Evolutionary conservation across 257 asterid genomes (phyloP).

Genomic region (Solanum raphanifolium): DNA sequence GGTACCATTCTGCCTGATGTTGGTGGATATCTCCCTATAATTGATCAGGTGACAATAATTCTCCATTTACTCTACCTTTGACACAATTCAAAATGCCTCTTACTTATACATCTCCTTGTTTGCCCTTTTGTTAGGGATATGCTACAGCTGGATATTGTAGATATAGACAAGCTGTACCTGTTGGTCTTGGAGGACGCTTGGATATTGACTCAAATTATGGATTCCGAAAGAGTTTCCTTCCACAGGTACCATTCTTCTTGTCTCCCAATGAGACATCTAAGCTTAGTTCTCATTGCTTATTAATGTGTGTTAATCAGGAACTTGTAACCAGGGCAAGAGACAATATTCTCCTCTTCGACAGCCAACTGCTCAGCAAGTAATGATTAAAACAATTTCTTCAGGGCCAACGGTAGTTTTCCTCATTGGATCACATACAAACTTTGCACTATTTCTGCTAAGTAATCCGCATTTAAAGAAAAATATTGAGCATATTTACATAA

Average conservation of each 20-base stretch:
- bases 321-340: constrained; percentile 48
- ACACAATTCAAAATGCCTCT: neutral
- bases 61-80: neutral
- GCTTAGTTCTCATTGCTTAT: neutral
- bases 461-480: constrained; percentile 71
- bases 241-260: constrained; percentile 39
- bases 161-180: constrained; percentile 76
- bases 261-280: neutral
- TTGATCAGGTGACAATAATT: constrained; percentile 49
- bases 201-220: constrained; percentile 69
- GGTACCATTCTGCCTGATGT: constrained; percentile 58
- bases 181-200: constrained; percentile 61
- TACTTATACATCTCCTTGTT: neutral
- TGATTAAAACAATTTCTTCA: constrained; percentile 51
- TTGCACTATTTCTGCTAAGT: constrained; percentile 57
- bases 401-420: constrained; percentile 59
- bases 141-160: constrained; percentile 77
- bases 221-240: constrained; percentile 62
- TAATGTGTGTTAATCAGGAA: neutral
- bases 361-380: constrained; percentile 72
- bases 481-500: constrained; percentile 54
- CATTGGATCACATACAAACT: constrained; percentile 50
- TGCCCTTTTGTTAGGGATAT: constrained; percentile 28
- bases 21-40: constrained; percentile 87
- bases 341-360: constrained; percentile 59